Conservation (phyloP, 495 filamentous ascomycete genomes). For the Terfezia boudieri region DNA sequence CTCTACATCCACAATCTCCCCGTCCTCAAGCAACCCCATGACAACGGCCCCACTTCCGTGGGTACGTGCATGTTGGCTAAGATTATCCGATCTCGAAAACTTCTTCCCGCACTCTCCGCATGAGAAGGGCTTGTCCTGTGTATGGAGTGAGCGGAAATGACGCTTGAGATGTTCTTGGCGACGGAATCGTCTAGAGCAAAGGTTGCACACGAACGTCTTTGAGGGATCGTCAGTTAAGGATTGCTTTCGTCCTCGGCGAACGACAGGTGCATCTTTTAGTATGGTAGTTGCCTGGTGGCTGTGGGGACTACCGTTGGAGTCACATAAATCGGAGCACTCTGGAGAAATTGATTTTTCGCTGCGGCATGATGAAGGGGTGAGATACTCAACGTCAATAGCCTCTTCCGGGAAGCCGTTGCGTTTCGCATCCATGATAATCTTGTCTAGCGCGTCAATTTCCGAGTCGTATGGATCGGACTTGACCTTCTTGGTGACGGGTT, state of each 20-base stretch:
- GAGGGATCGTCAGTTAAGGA: conserved; percentile 93
- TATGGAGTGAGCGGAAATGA: conserved; percentile 95
- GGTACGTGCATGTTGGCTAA: conserved; percentile 85
- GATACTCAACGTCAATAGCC: conserved; percentile 22
- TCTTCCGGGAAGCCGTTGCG: conserved; percentile 18
- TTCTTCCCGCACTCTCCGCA: conserved; percentile 97
- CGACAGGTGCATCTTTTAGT: conserved; percentile 33
- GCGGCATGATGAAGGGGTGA: conserved; percentile 19
- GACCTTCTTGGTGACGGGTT: conserved; percentile 31
- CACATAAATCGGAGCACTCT: conserved; percentile 19
- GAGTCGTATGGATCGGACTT: conserved; percentile 23
- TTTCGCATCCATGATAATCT: conserved; percentile 16
- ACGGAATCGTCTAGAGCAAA: conserved; percentile 92
- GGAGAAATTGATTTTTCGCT: conserved; percentile 12
- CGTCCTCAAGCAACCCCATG: conserved; percentile 60
- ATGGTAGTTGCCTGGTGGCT: conserved; percentile 6
- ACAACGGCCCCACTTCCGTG: conserved; percentile 77
- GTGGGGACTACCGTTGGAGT: conserved; percentile 22
- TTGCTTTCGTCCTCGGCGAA: conserved; percentile 94
- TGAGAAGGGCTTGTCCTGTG: conserved; percentile 94
- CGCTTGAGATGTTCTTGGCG: conserved; percentile 98
- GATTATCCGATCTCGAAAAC: conserved; percentile 94
- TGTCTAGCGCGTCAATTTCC: conserved; percentile 14
- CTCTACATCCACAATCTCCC: conserved; percentile 25
- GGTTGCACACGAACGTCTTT: conserved; percentile 91